Conservation (phyloP, 306 rosid species). For the Vachellia pachyceras region DNA sequence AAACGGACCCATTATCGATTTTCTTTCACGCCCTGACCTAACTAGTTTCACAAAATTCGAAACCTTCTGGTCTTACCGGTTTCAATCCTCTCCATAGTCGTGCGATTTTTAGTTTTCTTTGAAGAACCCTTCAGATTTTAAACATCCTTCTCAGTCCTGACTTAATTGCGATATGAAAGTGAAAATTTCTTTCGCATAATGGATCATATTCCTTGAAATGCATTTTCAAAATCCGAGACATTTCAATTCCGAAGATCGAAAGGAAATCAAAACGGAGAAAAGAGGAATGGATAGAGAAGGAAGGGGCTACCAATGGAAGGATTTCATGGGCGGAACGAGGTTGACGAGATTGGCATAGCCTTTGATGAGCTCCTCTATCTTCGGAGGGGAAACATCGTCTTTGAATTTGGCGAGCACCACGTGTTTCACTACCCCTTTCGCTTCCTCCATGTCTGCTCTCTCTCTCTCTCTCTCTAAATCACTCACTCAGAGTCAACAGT, state of each 20-base stretch:
- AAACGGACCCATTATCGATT: no score
- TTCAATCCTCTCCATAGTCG: not conserved
- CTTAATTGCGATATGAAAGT: slow-evolving; percentile 11
- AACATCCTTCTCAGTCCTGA: not conserved
- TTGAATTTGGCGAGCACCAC: slow-evolving; percentile 74
- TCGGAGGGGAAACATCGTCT: slow-evolving; percentile 48
- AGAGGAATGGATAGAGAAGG: no score
- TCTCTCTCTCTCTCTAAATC: no score
- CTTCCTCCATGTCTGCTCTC: slow-evolving; percentile 63
- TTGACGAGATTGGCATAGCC: slow-evolving; percentile 74
- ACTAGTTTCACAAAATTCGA: not conserved
- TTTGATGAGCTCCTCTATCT: slow-evolving; percentile 64
- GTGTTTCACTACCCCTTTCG: slow-evolving; percentile 75
- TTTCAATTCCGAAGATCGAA: not conserved
- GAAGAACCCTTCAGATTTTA: not conserved
- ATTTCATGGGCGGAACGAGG: slow-evolving; percentile 70
- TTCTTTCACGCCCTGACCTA: not conserved
- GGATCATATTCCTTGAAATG: not conserved
- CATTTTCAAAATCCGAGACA: not conserved
- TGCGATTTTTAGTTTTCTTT: not conserved
- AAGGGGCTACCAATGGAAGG: slow-evolving; percentile 80
- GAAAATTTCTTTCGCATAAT: not conserved
- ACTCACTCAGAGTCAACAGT: no score
- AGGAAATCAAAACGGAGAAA: not conserved
- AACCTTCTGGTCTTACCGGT: not conserved